Evolutionary conservation across 2,329 filamentous ascomycete genomes (phyloP).

Genomic region (Atkinsonella hypoxylon): DNA sequence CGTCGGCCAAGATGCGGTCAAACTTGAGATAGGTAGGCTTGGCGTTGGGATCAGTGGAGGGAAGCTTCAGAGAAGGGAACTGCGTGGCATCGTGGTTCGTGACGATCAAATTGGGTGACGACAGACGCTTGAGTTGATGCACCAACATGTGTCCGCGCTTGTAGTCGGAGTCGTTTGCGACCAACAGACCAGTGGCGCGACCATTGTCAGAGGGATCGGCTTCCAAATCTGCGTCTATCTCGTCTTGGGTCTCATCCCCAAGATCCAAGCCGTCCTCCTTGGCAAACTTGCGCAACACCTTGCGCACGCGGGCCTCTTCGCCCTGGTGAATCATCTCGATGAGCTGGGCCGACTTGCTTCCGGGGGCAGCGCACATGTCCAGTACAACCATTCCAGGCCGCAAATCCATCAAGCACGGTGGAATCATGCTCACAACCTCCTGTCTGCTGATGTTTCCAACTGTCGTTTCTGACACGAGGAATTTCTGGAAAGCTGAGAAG

Average conservation of each 20-base stretch:
- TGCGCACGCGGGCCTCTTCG: conserved; percentile 74
- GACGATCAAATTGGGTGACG: conserved; percentile 90
- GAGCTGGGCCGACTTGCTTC: conserved; percentile 92
- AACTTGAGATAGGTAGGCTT: conserved; percentile 78
- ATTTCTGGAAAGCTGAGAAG: conserved; percentile 93
- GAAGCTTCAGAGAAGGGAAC: conserved; percentile 86
- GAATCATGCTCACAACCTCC: conserved; percentile 98
- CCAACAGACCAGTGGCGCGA: conserved; percentile 77
- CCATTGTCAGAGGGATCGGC: conserved; percentile 62
- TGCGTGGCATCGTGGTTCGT: conserved; percentile 96
- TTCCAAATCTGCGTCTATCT: conserved; percentile 39
- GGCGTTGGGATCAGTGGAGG: conserved; percentile 39
- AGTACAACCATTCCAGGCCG: conserved; percentile 84
- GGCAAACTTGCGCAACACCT: conserved; percentile 53
- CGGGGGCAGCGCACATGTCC: conserved; percentile 92
- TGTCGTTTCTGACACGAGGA: conserved; percentile 91
- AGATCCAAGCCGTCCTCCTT: conserved; percentile 46
- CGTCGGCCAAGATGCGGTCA: conserved; percentile 89
- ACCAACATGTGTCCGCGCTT: conserved; percentile 95
- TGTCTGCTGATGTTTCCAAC: conserved; percentile 97
- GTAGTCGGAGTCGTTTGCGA: conserved; percentile 95
- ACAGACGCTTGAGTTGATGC: conserved; percentile 93
- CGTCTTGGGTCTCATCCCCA: conserved; percentile 33
- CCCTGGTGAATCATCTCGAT: conserved; percentile 89
- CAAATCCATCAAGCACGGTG: conserved; percentile 83